Conservation (phyloP, 2,329 filamentous ascomycete species). For the Raffaelea albimanens region DNA sequence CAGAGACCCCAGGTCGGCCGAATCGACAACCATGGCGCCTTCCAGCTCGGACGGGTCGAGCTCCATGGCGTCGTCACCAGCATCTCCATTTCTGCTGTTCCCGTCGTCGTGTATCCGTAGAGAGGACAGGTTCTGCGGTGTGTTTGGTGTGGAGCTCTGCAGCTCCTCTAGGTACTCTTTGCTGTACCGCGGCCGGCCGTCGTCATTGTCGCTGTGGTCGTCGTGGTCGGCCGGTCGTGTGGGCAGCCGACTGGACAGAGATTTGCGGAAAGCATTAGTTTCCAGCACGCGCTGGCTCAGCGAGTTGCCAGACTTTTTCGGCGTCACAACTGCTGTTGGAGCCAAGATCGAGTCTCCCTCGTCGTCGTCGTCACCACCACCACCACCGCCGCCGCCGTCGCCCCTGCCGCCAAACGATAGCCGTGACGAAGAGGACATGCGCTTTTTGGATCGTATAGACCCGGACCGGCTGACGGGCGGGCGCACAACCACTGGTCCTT, state of each 20-base stretch:
- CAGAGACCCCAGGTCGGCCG: slow-evolving; percentile 24
- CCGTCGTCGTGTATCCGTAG: neutral
- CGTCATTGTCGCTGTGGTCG: slow-evolving; percentile 37
- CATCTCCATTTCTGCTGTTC: slow-evolving; percentile 20
- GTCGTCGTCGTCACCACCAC: slow-evolving; percentile 42
- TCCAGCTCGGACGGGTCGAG: slow-evolving; percentile 53
- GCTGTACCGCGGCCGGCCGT: slow-evolving; percentile 70
- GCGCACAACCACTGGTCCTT: slow-evolving; percentile 39
- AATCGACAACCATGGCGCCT: slow-evolving; percentile 54
- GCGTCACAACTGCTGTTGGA: slow-evolving; percentile 12
- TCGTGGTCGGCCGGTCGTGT: slow-evolving; percentile 33
- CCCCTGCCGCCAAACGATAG: slow-evolving; percentile 68
- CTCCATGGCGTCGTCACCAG: slow-evolving; percentile 42
- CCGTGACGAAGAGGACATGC: slow-evolving; percentile 48
- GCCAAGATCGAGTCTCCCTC: slow-evolving; percentile 30
- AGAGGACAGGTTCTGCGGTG: slow-evolving; percentile 53
- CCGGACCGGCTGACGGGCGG: slow-evolving; percentile 36
- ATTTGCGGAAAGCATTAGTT: slow-evolving; percentile 31
- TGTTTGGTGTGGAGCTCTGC: slow-evolving; percentile 75
- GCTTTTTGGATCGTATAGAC: slow-evolving; percentile 57
- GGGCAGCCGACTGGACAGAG: slow-evolving; percentile 39
- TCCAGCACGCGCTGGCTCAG: slow-evolving; percentile 23
- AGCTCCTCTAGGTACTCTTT: slow-evolving; percentile 81
- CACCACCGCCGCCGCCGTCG: slow-evolving; percentile 42
- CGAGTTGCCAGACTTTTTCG: slow-evolving; percentile 15